Evolutionary conservation across 2,329 filamentous ascomycete species (phyloP).

Genomic region (Ophiostoma ulmi): DNA sequence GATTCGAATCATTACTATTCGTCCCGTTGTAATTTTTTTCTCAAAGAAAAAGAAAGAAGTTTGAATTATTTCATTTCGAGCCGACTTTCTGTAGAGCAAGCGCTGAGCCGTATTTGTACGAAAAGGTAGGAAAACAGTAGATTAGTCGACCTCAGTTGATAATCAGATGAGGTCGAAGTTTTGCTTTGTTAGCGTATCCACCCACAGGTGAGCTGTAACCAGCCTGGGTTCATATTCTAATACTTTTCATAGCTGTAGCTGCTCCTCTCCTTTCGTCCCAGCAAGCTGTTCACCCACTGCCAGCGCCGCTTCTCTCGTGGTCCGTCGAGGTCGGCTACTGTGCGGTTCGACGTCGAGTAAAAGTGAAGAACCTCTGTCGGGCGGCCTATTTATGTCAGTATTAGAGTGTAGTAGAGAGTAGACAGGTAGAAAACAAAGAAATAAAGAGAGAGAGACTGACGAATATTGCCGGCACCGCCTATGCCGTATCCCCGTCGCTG

Average conservation of each 20-base stretch:
- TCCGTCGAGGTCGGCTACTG: background rate
- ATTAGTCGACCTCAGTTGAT: no score
- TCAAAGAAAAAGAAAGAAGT: no score
- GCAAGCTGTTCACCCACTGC: conserved; percentile 23
- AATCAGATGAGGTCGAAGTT: no score
- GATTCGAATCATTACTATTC: no score
- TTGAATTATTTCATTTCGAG: no score
- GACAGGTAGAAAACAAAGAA: background rate
- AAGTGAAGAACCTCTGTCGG: conserved; percentile 33
- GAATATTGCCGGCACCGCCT: conserved; percentile 39
- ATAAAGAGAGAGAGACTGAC: conserved; percentile 30
- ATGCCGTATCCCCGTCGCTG: conserved; percentile 39
- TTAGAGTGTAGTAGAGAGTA: background rate
- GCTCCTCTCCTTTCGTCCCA: conserved; percentile 9
- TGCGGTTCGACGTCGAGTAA: conserved; percentile 17
- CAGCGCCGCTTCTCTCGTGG: conserved; percentile 10
- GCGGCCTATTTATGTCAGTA: conserved; percentile 26
- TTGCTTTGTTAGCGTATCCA: no score
- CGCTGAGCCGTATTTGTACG: no score
- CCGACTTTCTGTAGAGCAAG: no score
- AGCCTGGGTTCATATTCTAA: background rate
- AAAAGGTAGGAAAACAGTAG: no score
- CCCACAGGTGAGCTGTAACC: no score
- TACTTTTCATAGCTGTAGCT: conserved; percentile 12
- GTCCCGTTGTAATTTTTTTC: no score